Base-by-base conservation (phyloP, 2,329 filamentous ascomycete species). In the Botrytis galanthina region DNA sequence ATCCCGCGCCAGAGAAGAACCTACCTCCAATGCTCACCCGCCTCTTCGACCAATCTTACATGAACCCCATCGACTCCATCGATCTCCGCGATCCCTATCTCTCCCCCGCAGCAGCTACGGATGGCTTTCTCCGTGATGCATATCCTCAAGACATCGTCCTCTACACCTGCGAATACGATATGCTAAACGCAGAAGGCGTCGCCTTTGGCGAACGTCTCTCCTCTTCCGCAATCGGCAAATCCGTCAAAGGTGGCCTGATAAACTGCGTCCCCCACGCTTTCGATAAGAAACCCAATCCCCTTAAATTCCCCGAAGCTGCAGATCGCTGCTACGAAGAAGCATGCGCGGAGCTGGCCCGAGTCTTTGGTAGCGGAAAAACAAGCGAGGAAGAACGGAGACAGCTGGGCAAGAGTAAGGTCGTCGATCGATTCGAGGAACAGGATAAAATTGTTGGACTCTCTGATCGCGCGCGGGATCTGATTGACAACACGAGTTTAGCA, bases 231-330 rank as follows among this genome's bases (percentile, higher is more conserved):
- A 80, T 89, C 8, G 83, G 83, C 37, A 91, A 90, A 81, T 84
- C 84, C 12, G 87, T 92, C 1, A 82, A 84, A 70, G 90, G 90
- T 77, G 86, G 85, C 39, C 86, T 89, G 81, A 85, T 92, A 3
- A 82, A 84, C 5, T 87, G 84, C 3, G 89, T 90, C 35, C 85
- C 86, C 42, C 90, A 92, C 78, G 90, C 86, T 0, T 92, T 90
- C 86, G 90, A 92, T 78, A 92, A 92, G 81, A 87, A 86, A 42
- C 89, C 89, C 0, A 91, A 90, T 78, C 89, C 88, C 7, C 79
- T 88, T 37, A 85, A 84, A 72, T 81, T 81, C 57, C 79, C 80
- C 4, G 76, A 79, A 61, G 73, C 70, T 0, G 80, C 80, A 1
- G 78, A 81, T 61, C 71, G 75, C 46, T 80, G 78, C 61, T 81